Evolutionary conservation across 164 flowering plant species (phyloP).

Genomic region (Magnolia officinalis): DNA sequence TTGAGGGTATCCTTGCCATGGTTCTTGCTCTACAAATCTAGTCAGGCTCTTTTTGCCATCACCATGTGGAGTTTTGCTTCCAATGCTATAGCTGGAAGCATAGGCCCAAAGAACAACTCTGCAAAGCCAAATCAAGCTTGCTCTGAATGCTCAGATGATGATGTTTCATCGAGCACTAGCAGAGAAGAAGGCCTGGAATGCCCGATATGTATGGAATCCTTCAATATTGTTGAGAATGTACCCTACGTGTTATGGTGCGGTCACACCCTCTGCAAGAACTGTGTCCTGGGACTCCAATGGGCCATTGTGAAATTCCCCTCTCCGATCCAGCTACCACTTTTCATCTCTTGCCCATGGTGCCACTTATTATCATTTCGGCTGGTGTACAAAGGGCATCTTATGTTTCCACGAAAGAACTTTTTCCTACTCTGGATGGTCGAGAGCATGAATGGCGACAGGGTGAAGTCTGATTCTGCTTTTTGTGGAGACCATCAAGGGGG

Average conservation of each 20-base stretch:
- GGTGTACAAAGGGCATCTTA: constrained; percentile 67
- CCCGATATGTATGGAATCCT: constrained; percentile 94
- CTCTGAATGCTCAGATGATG: constrained; percentile 77
- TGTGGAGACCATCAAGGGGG: constrained; percentile 38
- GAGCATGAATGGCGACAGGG: constrained; percentile 82
- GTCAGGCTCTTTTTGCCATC: neutral
- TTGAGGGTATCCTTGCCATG: neutral
- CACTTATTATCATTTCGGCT: constrained; percentile 69
- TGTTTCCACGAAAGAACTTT: constrained; percentile 84
- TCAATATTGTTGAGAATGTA: constrained; percentile 88
- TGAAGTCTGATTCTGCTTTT: constrained; percentile 34
- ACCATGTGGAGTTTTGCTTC: constrained; percentile 81
- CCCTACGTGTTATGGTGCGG: constrained; percentile 99
- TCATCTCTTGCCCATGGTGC: constrained; percentile 97
- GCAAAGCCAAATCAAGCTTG: constrained; percentile 28
- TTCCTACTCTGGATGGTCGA: constrained; percentile 96
- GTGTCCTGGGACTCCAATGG: constrained; percentile 78
- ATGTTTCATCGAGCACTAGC: constrained; percentile 45
- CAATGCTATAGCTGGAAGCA: constrained; percentile 48
- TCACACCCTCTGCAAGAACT: constrained; percentile 86
- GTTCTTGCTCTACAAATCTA: neutral
- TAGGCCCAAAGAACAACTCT: constrained; percentile 30
- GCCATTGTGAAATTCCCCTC: constrained; percentile 79
- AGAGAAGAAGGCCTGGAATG: constrained; percentile 85
- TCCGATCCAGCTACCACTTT: constrained; percentile 75